Conservation (phyloP, 495 filamentous ascomycete species). For the Lophiostoma macrostomum region DNA sequence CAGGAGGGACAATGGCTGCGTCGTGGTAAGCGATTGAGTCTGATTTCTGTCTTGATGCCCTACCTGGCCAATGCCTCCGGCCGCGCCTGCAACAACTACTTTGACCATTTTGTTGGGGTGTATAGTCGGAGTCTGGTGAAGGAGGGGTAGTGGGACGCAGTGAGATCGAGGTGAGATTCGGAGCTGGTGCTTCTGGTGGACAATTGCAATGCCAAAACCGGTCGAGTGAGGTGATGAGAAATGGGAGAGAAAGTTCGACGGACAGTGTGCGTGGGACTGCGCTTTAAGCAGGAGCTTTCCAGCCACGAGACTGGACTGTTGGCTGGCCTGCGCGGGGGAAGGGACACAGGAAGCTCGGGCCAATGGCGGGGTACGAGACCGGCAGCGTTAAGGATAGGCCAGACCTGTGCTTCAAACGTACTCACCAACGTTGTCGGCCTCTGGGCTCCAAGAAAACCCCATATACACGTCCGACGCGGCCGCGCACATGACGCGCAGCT, state of each 20-base stretch:
- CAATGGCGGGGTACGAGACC: slow-evolving; percentile 28
- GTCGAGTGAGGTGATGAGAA: neutral
- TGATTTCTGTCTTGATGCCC: slow-evolving; percentile 2
- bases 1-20: slow-evolving; percentile 89
- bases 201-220: neutral
- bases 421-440: neutral
- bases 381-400: no score
- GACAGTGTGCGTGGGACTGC: slow-evolving; percentile 3
- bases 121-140: neutral
- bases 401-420: no score
- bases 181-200: neutral
- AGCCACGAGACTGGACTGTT: slow-evolving; percentile 25
- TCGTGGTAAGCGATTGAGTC: slow-evolving; percentile 35
- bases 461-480: slow-evolving; percentile 2
- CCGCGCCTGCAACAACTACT: slow-evolving; percentile 88
- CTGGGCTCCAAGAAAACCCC: neutral
- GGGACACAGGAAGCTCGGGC: slow-evolving; percentile 6
- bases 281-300: slow-evolving; percentile 15
- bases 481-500: slow-evolving; percentile 1
- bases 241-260: neutral
- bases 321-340: slow-evolving; percentile 12
- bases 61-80: slow-evolving; percentile 98
- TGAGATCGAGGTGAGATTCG: neutral
- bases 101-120: slow-evolving; percentile 29
- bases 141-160: neutral